Evolutionary conservation across 1,284 basidiomycete genomes (phyloP).

Genomic region (Rhodotorula sp.): DNA sequence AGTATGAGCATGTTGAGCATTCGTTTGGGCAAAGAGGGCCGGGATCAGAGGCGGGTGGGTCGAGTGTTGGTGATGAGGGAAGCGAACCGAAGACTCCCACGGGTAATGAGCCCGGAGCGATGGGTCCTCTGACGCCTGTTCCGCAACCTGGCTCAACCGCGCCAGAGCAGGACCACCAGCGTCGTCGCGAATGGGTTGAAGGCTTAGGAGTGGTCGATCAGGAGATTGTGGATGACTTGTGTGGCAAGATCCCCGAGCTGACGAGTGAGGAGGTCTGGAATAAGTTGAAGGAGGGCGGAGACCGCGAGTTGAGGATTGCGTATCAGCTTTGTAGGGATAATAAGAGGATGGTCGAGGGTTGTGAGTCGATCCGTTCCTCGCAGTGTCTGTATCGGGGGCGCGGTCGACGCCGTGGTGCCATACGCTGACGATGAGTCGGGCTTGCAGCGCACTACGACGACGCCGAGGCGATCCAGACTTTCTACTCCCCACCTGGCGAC

Average conservation of each 20-base stretch:
- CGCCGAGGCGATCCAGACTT: slow-evolving; percentile 36
- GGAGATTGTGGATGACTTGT: slow-evolving; percentile 79
- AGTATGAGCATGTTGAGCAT: slow-evolving; percentile 19
- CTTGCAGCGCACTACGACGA: slow-evolving; percentile 33
- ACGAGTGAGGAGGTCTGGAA: slow-evolving; percentile 81
- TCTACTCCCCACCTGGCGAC: slow-evolving; percentile 33
- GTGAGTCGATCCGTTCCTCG: slow-evolving; percentile 52
- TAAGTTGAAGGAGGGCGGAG: slow-evolving; percentile 75
- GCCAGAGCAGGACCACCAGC: neutral
- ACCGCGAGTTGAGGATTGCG: slow-evolving; percentile 94
- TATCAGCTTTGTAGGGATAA: slow-evolving; percentile 92
- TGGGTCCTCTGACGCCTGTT: slow-evolving; percentile 3
- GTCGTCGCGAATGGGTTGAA: slow-evolving; percentile 51
- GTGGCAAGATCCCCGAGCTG: slow-evolving; percentile 70
- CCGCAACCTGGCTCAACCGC: too few species aligned
- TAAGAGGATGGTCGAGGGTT: slow-evolving; percentile 67
- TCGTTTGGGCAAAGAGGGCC: neutral
- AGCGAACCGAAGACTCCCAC: slow-evolving; percentile 9
- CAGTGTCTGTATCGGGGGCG: too few species aligned
- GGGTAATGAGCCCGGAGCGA: neutral
- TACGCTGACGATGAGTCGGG: neutral
- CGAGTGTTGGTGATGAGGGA: neutral
- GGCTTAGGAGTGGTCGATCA: slow-evolving; percentile 83
- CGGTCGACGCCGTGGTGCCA: neutral
- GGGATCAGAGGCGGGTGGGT: neutral